Evolutionary conservation across 805 yeast genomes (phyloP).

Genomic region (Candida ortonii): DNA sequence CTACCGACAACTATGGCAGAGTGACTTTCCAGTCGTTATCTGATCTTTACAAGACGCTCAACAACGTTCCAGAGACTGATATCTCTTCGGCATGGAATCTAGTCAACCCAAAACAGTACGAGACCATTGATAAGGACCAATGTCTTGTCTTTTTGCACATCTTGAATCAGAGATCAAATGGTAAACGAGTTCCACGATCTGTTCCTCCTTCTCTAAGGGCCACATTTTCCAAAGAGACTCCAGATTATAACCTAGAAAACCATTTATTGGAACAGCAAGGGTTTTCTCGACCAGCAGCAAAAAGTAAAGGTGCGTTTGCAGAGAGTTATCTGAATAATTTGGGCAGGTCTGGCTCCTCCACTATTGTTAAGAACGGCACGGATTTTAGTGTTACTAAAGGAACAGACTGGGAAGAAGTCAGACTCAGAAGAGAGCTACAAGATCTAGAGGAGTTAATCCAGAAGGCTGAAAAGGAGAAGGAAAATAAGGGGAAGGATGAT

Average conservation of each 20-base stretch:
- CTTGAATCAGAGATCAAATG: slow-evolving; percentile 78
- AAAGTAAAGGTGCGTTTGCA: slow-evolving; percentile 44
- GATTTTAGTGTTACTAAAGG: slow-evolving; percentile 71
- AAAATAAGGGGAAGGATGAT: slow-evolving; percentile 31
- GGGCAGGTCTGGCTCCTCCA: slow-evolving; percentile 43
- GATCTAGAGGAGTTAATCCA: slow-evolving; percentile 67
- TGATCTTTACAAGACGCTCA: slow-evolving; percentile 64
- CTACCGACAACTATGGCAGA: slow-evolving; percentile 77
- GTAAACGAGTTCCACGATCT: slow-evolving; percentile 82
- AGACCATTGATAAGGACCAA: slow-evolving; percentile 92
- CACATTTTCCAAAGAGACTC: slow-evolving; percentile 81
- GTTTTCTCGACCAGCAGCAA: slow-evolving; percentile 8
- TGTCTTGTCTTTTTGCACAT: slow-evolving; percentile 85
- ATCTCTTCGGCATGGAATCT: slow-evolving; percentile 90
- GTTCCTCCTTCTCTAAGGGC: slow-evolving; percentile 93
- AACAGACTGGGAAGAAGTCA: slow-evolving; percentile 92
- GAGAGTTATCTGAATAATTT: slow-evolving; percentile 53
- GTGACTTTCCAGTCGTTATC: slow-evolving; percentile 69
- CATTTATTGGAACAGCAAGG: slow-evolving; percentile 20
- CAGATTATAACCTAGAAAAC: slow-evolving; percentile 56
- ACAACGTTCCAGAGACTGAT: slow-evolving; percentile 78
- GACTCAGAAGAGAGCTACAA: slow-evolving; percentile 72
- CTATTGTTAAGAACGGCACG: slow-evolving; percentile 44
- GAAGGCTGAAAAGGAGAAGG: slow-evolving; percentile 51
- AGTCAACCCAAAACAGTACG: slow-evolving; percentile 85